A percentile compares a stretch with the other conserved stretches of the same genome.
These are phyloP conservation scores for Blastomyces emzantsi DNA, from an alignment of 2,329 filamentous ascomycete genomes.

Conservation along the genomic window DNA sequence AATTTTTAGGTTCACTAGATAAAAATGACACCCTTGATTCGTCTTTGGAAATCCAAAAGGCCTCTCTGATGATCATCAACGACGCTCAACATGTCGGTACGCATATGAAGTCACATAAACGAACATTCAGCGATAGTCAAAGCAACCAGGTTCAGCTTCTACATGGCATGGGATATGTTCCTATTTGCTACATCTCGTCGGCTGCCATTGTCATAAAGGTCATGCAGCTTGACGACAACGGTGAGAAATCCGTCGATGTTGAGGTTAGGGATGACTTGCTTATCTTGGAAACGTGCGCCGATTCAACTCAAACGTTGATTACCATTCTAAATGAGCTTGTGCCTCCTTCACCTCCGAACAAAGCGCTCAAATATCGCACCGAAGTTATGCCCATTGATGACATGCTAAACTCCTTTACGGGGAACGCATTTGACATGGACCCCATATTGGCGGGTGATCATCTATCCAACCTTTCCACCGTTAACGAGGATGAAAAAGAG, in stretches of 20 bases:
- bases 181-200: constrained; percentile 77
- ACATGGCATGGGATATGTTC: constrained; percentile 64
- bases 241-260: constrained; percentile 61
- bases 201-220: constrained; percentile 61
- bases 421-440: constrained; percentile 60
- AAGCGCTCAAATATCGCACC: constrained; percentile 76
- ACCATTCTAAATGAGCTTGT: constrained; percentile 67
- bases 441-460: constrained; percentile 27
- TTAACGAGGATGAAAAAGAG: constrained; percentile 31
- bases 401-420: constrained; percentile 81
- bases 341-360: constrained; percentile 74
- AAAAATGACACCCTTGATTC: constrained; percentile 56
- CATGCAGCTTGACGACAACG: constrained; percentile 46
- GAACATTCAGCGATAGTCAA: constrained; percentile 22
- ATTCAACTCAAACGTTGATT: constrained; percentile 90
- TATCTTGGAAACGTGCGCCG: constrained; percentile 88
- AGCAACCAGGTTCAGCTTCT: constrained; percentile 43
- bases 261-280: constrained; percentile 79
- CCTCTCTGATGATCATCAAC: constrained; percentile 75
- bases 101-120: constrained; percentile 26
- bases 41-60: constrained; percentile 63
- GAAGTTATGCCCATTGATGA: constrained; percentile 78
- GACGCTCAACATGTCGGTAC: constrained; percentile 48
- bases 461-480: constrained; percentile 35
- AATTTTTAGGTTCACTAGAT: constrained; percentile 58